phyloP scores from a whole-genome alignment of 768 basidiomycete species.

The Cyclocybe aegerita region DNA sequence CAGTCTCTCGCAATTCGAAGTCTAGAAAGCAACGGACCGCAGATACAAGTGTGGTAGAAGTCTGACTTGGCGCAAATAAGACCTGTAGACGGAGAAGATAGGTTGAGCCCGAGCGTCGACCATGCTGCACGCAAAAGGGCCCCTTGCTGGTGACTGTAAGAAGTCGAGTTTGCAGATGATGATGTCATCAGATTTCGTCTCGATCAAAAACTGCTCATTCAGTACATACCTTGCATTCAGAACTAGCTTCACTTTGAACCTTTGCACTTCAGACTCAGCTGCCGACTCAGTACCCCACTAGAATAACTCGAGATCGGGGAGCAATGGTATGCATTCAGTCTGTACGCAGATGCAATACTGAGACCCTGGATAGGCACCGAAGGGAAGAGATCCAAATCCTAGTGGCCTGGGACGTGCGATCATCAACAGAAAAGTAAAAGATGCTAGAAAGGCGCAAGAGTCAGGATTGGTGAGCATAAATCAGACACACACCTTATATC shows the following conservation, averaged over 20 bases:
- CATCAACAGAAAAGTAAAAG: slow-evolving; percentile 87
- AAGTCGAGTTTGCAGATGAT: background rate
- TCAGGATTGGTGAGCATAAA: slow-evolving; percentile 61
- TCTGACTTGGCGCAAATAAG: slow-evolving; percentile 40
- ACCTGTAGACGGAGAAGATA: slow-evolving; percentile 33
- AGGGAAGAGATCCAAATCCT: slow-evolving; percentile 59
- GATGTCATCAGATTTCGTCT: no score
- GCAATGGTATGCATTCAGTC: background rate
- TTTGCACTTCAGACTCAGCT: no score
- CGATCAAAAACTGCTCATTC: no score
- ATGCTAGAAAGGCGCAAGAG: slow-evolving; percentile 59
- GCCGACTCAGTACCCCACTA: no score
- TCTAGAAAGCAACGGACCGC: slow-evolving; percentile 25
- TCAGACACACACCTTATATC: slow-evolving; percentile 3
- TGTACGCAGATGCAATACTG: background rate
- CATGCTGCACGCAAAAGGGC: background rate
- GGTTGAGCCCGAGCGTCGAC: background rate
- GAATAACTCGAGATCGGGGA: no score
- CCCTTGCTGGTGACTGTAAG: no score
- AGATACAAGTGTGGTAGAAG: slow-evolving; percentile 43
- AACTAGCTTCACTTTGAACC: no score
- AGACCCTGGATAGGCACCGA: slow-evolving; percentile 46
- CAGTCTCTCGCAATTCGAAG: slow-evolving; percentile 1
- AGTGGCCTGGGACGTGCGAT: slow-evolving; percentile 93
- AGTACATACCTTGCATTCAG: no score